These are phyloP conservation scores for Fusarium beomiforme DNA, from an alignment of 2,329 filamentous ascomycete species.

Conservation along the genomic window DNA sequence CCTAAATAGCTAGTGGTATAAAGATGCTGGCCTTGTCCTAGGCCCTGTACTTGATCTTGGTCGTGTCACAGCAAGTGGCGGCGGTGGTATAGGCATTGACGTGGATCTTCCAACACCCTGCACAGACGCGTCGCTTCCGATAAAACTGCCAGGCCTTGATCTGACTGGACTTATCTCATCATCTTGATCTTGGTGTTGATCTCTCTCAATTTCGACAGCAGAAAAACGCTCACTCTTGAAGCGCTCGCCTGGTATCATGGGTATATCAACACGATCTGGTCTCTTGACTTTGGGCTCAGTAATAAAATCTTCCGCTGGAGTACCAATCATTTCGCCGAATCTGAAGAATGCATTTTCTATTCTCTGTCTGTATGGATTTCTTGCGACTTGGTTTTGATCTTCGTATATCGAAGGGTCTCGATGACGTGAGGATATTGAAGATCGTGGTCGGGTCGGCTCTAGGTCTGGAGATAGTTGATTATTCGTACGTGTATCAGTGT, in stretches of 20 bases:
- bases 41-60: neutral
- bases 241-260: conserved; percentile 10
- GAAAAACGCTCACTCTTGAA: neutral
- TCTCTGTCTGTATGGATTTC: conserved; percentile 48
- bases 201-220: neutral
- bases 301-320: conserved; percentile 55
- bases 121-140: neutral
- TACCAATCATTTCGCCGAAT: conserved; percentile 58
- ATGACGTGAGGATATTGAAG: neutral
- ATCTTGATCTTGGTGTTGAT: neutral
- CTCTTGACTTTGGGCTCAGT: neutral
- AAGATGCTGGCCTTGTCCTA: neutral
- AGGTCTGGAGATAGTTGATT: neutral
- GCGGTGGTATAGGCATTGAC: conserved; percentile 1
- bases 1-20: neutral
- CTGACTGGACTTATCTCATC: neutral
- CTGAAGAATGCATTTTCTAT: conserved; percentile 55
- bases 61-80: neutral
- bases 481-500: neutral
- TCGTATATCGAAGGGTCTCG: neutral
- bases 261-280: neutral
- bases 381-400: conserved; percentile 29
- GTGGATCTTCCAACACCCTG: neutral
- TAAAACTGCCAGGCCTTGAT: conserved; percentile 2
- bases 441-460: neutral